Conservation (phyloP, 2,329 filamentous ascomycete genomes). For the Teratosphaeria gauchensis region DNA sequence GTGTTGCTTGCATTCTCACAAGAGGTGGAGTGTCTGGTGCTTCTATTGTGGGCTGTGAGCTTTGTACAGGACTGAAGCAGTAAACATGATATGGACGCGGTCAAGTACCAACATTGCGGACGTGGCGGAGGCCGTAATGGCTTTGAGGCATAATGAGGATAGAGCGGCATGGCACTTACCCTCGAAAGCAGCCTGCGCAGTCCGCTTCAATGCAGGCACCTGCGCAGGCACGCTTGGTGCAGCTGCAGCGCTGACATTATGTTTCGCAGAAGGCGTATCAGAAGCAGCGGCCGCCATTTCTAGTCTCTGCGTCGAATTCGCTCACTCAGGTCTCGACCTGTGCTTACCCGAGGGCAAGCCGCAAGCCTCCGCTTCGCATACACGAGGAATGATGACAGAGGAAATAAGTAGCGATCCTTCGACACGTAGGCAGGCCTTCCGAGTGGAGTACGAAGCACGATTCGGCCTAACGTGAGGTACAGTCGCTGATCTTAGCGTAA, state of each 20-base stretch:
- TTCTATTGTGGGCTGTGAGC: slow-evolving; percentile 9
- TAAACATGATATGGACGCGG: neutral
- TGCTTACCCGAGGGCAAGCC: neutral
- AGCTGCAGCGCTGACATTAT: neutral
- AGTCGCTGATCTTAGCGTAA: neutral
- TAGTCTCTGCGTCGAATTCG: neutral
- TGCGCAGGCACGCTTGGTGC: slow-evolving; percentile 6
- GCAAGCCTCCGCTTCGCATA: neutral
- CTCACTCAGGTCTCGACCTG: neutral
- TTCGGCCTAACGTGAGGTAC: neutral
- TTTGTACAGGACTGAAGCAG: neutral
- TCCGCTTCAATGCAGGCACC: slow-evolving; percentile 23
- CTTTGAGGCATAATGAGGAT: neutral
- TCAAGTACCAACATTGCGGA: neutral
- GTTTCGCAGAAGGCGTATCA: neutral
- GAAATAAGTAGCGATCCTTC: neutral
- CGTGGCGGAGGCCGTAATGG: neutral
- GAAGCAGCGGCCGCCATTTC: neutral
- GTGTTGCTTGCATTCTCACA: slow-evolving; percentile 24
- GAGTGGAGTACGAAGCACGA: slow-evolving; percentile 1
- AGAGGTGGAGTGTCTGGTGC: slow-evolving; percentile 20
- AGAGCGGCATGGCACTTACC: slow-evolving; percentile 14
- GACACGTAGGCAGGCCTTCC: neutral
- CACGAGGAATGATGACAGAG: neutral
- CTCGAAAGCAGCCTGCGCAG: slow-evolving; percentile 32